phyloP scores from a whole-genome alignment of 2,329 filamentous ascomycete species.

The Aspergillus fumigatus region DNA sequence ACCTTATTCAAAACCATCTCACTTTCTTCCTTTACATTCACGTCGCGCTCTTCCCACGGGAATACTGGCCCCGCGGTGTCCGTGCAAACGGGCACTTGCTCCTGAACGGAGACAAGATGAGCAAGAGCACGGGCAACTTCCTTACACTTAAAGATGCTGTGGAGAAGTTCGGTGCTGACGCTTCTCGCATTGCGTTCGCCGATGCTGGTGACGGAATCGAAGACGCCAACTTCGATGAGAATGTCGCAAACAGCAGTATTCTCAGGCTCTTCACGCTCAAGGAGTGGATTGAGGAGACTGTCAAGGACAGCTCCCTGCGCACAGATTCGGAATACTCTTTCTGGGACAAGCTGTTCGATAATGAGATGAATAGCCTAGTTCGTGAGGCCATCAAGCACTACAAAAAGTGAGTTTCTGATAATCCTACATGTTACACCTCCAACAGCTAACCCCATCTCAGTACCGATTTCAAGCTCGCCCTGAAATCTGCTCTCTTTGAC shows the following conservation, averaged over 20 bases:
- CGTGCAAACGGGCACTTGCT: slow-evolving; percentile 90
- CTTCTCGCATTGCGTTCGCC: slow-evolving; percentile 82
- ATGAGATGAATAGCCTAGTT: slow-evolving; percentile 85
- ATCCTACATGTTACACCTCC: not conserved
- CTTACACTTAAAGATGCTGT: slow-evolving; percentile 82
- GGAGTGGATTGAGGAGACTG: slow-evolving; percentile 87
- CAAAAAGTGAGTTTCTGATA: slow-evolving; percentile 49
- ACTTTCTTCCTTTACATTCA: slow-evolving; percentile 96
- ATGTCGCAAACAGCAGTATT: slow-evolving; percentile 87
- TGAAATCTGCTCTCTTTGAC: slow-evolving; percentile 85
- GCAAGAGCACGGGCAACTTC: slow-evolving; percentile 96
- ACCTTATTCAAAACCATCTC: slow-evolving; percentile 87
- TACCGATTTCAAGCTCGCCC: slow-evolving; percentile 79
- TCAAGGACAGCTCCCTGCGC: slow-evolving; percentile 69
- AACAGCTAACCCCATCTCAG: slow-evolving; percentile 26
- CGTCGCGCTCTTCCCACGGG: slow-evolving; percentile 76
- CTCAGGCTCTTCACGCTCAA: slow-evolving; percentile 76
- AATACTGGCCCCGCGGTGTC: slow-evolving; percentile 84
- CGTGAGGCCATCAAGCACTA: slow-evolving; percentile 75
- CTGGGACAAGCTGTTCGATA: slow-evolving; percentile 85
- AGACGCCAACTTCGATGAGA: slow-evolving; percentile 96
- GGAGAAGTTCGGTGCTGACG: slow-evolving; percentile 91
- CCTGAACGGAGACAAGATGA: slow-evolving; percentile 98
- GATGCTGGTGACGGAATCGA: slow-evolving; percentile 92
- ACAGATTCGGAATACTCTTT: slow-evolving; percentile 71